phyloP scores from a whole-genome alignment of 225 moss, liverwort and hornwort genomes.

The Takakia lepidozioides region DNA sequence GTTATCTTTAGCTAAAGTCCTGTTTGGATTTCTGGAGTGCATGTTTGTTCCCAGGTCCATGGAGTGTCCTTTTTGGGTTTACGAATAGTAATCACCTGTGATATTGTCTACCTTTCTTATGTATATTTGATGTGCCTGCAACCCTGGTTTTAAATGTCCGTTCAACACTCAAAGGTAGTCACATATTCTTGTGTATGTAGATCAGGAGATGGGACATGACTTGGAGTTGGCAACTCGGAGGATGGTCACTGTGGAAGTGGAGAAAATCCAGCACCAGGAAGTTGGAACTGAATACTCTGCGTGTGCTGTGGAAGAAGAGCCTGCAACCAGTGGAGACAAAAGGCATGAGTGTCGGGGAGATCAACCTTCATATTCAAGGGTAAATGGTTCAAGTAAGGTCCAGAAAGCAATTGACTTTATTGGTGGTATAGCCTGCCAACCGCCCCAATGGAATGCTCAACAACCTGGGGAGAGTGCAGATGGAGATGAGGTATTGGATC shows the following conservation, averaged over 20 bases:
- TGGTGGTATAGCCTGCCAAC: conserved; percentile 68
- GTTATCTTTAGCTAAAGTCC: too few species aligned
- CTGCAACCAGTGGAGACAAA: conserved; percentile 35
- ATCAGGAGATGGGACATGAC: conserved; percentile 84
- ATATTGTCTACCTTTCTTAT: too few species aligned
- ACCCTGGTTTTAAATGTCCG: too few species aligned
- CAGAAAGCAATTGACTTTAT: conserved; percentile 72
- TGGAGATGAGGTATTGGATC: conserved; percentile 41
- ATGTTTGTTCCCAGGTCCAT: too few species aligned
- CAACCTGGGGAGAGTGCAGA: conserved; percentile 30
- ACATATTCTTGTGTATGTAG: conserved; percentile 20
- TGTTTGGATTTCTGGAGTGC: too few species aligned
- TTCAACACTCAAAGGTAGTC: too few species aligned
- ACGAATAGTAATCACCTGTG: too few species aligned
- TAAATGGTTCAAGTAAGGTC: conserved; percentile 25
- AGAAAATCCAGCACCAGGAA: conserved; percentile 14
- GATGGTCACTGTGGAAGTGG: conserved; percentile 15
- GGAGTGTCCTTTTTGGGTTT: too few species aligned
- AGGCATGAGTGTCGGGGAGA: conserved; percentile 10
- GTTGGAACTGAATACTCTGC: conserved; percentile 14
- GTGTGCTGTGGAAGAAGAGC: conserved; percentile 37
- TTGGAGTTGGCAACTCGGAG: conserved; percentile 84
- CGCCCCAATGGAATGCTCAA: conserved; percentile 10
- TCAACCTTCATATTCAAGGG: conserved; percentile 41
- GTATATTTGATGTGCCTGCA: too few species aligned